Percentiles rank a stretch among this genome's conserved stretches.
These are phyloP conservation scores for Aureobasidium namibiae DNA, from an alignment of 2,329 filamentous ascomycete genomes.

Conservation along the genomic window DNA sequence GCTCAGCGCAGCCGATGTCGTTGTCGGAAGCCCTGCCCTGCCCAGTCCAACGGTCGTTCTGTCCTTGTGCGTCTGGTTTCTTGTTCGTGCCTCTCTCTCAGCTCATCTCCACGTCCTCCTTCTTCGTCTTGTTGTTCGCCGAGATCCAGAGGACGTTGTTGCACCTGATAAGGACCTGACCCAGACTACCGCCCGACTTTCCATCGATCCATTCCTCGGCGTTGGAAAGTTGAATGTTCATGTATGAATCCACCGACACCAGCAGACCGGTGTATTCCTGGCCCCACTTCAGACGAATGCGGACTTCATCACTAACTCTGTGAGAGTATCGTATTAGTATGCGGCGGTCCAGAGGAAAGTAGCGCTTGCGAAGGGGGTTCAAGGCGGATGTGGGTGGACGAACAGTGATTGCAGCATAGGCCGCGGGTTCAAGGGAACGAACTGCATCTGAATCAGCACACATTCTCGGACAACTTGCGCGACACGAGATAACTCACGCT, in stretches of 20 bases:
- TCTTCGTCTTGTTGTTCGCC: conserved; percentile 24
- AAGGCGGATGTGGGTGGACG: conserved; percentile 27
- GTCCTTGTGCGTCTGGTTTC: not conserved
- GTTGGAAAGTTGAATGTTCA: conserved; percentile 91
- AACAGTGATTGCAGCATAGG: conserved; percentile 92
- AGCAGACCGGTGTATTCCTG: conserved; percentile 94
- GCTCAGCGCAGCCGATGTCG: not conserved
- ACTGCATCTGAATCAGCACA: conserved; percentile 30
- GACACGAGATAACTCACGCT: not conserved
- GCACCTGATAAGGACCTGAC: conserved; percentile 86
- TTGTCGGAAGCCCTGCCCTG: not conserved
- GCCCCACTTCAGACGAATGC: conserved; percentile 94
- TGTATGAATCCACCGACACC: conserved; percentile 93
- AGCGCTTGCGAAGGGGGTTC: not conserved
- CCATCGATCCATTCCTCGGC: conserved; percentile 90
- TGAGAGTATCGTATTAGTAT: not conserved
- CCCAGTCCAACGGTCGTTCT: not conserved
- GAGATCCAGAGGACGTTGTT: conserved; percentile 97
- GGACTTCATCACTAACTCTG: conserved; percentile 81
- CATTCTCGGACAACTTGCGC: not conserved
- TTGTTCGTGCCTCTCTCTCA: not conserved
- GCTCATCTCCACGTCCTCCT: conserved; percentile 12
- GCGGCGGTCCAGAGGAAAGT: not conserved
- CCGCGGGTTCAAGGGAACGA: conserved; percentile 92
- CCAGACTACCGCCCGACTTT: conserved; percentile 74